Evolutionary conservation across 129 eudicot species (phyloP).

Genomic region (Pseudognaphalium luteoalbum): DNA sequence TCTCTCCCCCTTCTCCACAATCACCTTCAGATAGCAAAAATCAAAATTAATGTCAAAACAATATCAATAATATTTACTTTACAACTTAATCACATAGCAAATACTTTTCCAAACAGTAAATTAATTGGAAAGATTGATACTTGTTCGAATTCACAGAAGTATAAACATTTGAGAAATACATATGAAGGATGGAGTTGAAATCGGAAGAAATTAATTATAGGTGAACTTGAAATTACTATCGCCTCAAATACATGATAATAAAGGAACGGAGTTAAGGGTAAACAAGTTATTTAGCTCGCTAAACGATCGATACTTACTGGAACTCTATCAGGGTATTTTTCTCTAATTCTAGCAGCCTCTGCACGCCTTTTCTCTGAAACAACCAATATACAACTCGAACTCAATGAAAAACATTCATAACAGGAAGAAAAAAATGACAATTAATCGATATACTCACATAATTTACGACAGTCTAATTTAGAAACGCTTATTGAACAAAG

Average conservation of each 20-base stretch:
- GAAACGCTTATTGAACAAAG: neutral
- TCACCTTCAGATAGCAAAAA: constrained; percentile 36
- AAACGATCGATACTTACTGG: constrained; percentile 52
- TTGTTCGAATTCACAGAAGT: neutral
- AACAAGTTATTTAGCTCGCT: too few species aligned
- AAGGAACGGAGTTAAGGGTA: neutral
- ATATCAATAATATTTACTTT: neutral
- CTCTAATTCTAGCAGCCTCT: constrained; percentile 52
- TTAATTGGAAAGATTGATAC: neutral
- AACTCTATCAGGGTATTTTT: constrained; percentile 76
- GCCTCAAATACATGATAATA: neutral
- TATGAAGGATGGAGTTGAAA: neutral
- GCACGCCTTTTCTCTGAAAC: constrained; percentile 59
- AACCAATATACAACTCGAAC: neutral
- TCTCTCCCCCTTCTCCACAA: constrained; percentile 65
- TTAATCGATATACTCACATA: neutral
- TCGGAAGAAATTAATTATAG: neutral
- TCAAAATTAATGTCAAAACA: neutral
- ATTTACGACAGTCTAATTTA: too few species aligned
- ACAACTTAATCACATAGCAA: constrained; percentile 4
- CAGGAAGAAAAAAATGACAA: neutral
- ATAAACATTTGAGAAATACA: neutral
- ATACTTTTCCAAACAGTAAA: neutral
- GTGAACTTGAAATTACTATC: neutral
- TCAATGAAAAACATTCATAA: neutral